phyloP scores from a whole-genome alignment of 305 asterid genomes.

The Fraxinus dipetala region DNA sequence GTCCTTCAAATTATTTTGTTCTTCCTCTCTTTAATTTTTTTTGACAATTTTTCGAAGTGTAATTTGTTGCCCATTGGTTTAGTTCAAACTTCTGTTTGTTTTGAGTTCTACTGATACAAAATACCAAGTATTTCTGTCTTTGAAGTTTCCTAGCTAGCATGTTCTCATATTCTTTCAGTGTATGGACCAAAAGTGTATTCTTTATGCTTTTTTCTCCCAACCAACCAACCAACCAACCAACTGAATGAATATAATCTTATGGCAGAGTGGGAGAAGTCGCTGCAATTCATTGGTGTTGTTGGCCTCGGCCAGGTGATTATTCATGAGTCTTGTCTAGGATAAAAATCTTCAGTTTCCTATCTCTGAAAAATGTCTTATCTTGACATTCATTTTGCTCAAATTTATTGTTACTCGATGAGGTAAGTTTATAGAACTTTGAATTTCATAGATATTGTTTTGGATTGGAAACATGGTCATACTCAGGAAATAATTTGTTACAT shows the following conservation, averaged over 20 bases:
- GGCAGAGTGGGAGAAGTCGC: constrained; percentile 87
- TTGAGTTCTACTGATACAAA: neutral
- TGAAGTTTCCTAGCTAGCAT: neutral
- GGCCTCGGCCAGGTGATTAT: constrained; percentile 65
- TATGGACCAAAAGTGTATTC: neutral
- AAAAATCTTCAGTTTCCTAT: constrained; percentile 15
- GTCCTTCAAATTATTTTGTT: neutral
- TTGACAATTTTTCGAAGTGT: neutral
- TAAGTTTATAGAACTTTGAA: neutral
- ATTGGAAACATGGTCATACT: neutral
- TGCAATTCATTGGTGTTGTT: constrained; percentile 60
- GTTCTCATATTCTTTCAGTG: neutral
- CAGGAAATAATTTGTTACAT: neutral
- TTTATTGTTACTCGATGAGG: neutral
- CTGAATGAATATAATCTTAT: constrained; percentile 20
- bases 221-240: neutral
- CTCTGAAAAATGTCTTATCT: neutral
- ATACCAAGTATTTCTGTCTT: neutral
- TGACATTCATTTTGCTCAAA: neutral
- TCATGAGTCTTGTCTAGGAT: neutral
- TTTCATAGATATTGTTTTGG: neutral
- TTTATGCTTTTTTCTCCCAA: neutral
- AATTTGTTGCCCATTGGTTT: neutral
- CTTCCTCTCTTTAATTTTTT: neutral
- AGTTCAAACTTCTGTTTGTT: neutral